Conservation (phyloP, 805 yeast genomes). For the Tetrapisispora iriomotensis region DNA sequence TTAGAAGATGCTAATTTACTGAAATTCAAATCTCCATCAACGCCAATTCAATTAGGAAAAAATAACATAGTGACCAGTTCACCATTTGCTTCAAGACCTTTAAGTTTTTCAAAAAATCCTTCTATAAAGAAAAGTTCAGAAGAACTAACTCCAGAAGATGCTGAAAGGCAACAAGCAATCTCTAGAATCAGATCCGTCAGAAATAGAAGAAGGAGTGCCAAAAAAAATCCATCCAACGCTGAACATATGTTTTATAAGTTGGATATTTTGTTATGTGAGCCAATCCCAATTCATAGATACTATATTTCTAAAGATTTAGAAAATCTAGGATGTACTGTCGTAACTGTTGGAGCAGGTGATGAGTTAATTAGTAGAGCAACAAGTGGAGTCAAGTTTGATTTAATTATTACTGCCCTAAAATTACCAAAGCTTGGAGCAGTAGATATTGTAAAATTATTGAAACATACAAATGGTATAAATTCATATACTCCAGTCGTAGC, state of each 20-base stretch:
- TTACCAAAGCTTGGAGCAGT: slow-evolving; percentile 57
- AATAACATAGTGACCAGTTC: background rate
- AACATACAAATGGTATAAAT: slow-evolving; percentile 68
- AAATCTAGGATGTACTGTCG: slow-evolving; percentile 68
- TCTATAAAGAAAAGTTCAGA: slow-evolving; percentile 15
- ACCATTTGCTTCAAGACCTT: slow-evolving; percentile 11
- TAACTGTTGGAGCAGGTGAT: slow-evolving; percentile 67
- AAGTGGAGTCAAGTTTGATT: slow-evolving; percentile 73
- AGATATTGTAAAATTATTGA: slow-evolving; percentile 69
- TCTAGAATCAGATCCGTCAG: slow-evolving; percentile 22
- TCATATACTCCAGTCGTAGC: slow-evolving; percentile 70
- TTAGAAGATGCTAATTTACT: background rate
- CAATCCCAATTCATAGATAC: slow-evolving; percentile 72
- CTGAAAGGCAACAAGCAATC: slow-evolving; percentile 20
- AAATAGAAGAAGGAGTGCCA: slow-evolving; percentile 22
- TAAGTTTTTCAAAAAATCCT: slow-evolving; percentile 40
- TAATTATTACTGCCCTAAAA: slow-evolving; percentile 67
- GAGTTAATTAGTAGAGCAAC: slow-evolving; percentile 75
- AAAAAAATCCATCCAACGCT: slow-evolving; percentile 16
- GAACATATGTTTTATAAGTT: slow-evolving; percentile 27
- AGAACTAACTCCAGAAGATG: slow-evolving; percentile 17
- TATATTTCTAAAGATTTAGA: slow-evolving; percentile 55
- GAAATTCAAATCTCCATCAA: background rate
- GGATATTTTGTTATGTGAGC: slow-evolving; percentile 76
- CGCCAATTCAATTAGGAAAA: background rate